Conservation (phyloP, 106 monocot genomes). For the Gastrodia elata region DNA sequence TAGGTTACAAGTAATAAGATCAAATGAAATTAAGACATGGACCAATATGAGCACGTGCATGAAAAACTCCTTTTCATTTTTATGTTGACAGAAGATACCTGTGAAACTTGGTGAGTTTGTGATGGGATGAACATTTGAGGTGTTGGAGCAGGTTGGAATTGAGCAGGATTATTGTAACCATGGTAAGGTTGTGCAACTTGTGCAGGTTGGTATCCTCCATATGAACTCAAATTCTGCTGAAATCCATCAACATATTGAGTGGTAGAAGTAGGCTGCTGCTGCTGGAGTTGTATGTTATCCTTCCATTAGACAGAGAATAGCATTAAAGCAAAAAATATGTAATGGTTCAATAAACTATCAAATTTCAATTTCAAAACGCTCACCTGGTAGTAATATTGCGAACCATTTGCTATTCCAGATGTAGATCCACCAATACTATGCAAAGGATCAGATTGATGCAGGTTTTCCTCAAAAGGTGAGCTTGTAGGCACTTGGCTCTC, state of each 20-base stretch:
- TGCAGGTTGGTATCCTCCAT: conserved; percentile 46
- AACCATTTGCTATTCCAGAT: conserved; percentile 9
- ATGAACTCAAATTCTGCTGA: conserved; percentile 31
- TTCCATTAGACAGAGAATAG: conserved; percentile 8
- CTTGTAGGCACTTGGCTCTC: conserved; percentile 23
- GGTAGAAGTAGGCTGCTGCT: conserved; percentile 17
- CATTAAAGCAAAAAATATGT: neutral
- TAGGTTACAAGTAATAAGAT: neutral
- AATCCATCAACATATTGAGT: conserved; percentile 38
- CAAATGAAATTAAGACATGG: neutral
- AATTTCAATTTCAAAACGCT: conserved; percentile 1
- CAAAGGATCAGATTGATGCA: conserved; percentile 11
- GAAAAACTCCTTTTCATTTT: neutral
- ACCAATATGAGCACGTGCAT: neutral
- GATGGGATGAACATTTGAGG: conserved; percentile 69
- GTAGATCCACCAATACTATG: conserved; percentile 21
- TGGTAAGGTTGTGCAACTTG: conserved; percentile 21
- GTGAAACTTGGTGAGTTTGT: conserved; percentile 30
- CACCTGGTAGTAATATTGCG: conserved; percentile 52
- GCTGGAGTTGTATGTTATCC: conserved; percentile 21
- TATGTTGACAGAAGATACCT: conserved; percentile 29
- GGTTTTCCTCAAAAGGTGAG: conserved; percentile 15
- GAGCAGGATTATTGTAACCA: conserved; percentile 21
- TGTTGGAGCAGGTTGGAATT: conserved; percentile 8
- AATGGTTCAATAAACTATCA: neutral